Evolutionary conservation across 2,329 filamentous ascomycete genomes (phyloP).

Genomic region (Cercospora zeae-maydis): DNA sequence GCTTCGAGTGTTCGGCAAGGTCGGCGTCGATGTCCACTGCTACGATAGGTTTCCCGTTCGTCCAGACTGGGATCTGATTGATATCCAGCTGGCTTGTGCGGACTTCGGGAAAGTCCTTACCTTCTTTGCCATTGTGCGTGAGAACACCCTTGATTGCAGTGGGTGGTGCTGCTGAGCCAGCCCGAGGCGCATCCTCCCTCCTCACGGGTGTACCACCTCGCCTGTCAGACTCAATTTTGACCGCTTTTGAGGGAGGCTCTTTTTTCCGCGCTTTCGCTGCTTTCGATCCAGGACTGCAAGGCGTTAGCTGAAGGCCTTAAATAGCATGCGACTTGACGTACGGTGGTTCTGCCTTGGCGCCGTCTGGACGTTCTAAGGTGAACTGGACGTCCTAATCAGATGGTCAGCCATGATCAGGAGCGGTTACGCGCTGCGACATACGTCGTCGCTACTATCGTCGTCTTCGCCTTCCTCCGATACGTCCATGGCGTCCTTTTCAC

Average conservation of each 20-base stretch:
- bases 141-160: slow-evolving; percentile 35
- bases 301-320: background rate
- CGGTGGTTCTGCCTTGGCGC: slow-evolving; percentile 29
- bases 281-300: slow-evolving; percentile 19
- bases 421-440: slow-evolving; percentile 17
- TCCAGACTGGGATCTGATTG: slow-evolving; percentile 74
- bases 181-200: slow-evolving; percentile 17
- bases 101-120: slow-evolving; percentile 63
- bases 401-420: slow-evolving; percentile 6
- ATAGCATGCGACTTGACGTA: slow-evolving; percentile 10
- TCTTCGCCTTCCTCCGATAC: slow-evolving; percentile 43
- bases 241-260: slow-evolving; percentile 2
- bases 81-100: slow-evolving; percentile 80
- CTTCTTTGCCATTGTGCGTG: slow-evolving; percentile 48
- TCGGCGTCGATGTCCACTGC: slow-evolving; percentile 53
- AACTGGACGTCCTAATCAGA: slow-evolving; percentile 51
- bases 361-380: slow-evolving; percentile 48
- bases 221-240: slow-evolving; percentile 16
- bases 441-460: slow-evolving; percentile 42
- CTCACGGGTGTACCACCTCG: slow-evolving; percentile 21
- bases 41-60: slow-evolving; percentile 68
- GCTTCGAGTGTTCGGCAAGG: slow-evolving; percentile 70
- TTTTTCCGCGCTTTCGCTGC: slow-evolving; percentile 22
- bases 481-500: slow-evolving; percentile 44
- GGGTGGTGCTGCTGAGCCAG: slow-evolving; percentile 20